Evolutionary conservation across 2,329 filamentous ascomycete genomes (phyloP).

Genomic region (Truncatella angustata): DNA sequence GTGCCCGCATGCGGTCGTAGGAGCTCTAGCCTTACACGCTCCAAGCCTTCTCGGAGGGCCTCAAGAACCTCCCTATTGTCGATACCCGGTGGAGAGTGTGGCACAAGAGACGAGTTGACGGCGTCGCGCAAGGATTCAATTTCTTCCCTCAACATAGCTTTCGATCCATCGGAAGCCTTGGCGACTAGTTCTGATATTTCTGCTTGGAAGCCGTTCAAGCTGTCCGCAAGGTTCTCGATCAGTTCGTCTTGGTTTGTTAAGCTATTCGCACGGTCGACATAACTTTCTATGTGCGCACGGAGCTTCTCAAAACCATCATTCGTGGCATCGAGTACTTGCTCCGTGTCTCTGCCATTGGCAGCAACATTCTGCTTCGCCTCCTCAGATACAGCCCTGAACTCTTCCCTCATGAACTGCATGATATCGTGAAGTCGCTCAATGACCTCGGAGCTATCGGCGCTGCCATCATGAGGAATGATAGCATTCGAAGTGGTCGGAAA

Average conservation of each 20-base stretch:
- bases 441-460: slow-evolving; percentile 46
- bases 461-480: slow-evolving; percentile 37
- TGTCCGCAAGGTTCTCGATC: slow-evolving; percentile 64
- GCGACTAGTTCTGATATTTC: slow-evolving; percentile 64
- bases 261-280: slow-evolving; percentile 71
- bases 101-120: slow-evolving; percentile 68
- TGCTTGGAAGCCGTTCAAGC: slow-evolving; percentile 64
- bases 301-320: slow-evolving; percentile 84
- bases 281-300: slow-evolving; percentile 75
- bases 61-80: slow-evolving; percentile 68
- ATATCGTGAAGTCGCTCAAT: slow-evolving; percentile 63
- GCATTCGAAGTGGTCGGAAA: slow-evolving; percentile 32
- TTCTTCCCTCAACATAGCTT: slow-evolving; percentile 75
- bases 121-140: slow-evolving; percentile 79
- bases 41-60: slow-evolving; percentile 69
- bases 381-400: slow-evolving; percentile 59
- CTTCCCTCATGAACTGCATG: slow-evolving; percentile 55
- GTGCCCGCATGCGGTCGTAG: slow-evolving; percentile 67
- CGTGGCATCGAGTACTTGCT: slow-evolving; percentile 83
- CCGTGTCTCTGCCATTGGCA: slow-evolving; percentile 76
- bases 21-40: slow-evolving; percentile 72
- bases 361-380: slow-evolving; percentile 76
- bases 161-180: slow-evolving; percentile 46
- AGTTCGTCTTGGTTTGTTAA: slow-evolving; percentile 74
- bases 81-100: slow-evolving; percentile 42